Base-by-base conservation (phyloP, 2,329 filamentous ascomycete genomes). In the Fusarium caatingaense region DNA sequence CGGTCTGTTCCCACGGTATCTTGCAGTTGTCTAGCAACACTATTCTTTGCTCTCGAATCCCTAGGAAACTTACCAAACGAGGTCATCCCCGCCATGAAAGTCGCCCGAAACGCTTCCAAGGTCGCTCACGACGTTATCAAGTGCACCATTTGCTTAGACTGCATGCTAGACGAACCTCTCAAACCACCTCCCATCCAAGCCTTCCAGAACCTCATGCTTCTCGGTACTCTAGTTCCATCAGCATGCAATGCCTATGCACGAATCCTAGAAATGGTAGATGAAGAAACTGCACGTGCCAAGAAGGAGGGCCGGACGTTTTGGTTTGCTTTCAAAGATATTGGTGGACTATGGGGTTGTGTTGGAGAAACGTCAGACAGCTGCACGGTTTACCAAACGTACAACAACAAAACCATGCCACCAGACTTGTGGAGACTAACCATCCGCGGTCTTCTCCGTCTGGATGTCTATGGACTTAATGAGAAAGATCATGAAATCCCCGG, bases 131-230 rank as follows among this genome's bases (percentile, higher is more conserved):
- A 85, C 40, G 82, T 84, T 20, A 81, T 88, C 51, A 80, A 82
- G 67, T 90, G 88, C 72, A 74, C 79, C 2, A 68, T 77, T 18
- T 90, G 88, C 78, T 83, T 82, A 53, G 77, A 80, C 25, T 76
- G 79, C 34, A 58, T 80, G 32, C 47, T 81, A 18, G 72, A 79
- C 10, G 79, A 83, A 8, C 69, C 77, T 2, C 68, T 70, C 27
- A 68, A 77, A 30, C 75, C 78, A 2, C 79, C 81, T 2, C 80
- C 83, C 23, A 82, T 88, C 53, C 83, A 86, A 54, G 71, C 81
- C 30, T 86, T 88, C 65, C 88, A 90, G 74, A 89, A 83, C 72
- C 80, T 85, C 51, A 89, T 89, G 87, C 81, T 88, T 55, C 79
- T 90, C 6, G 86, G 83, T 9, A 84, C 87, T 3, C 81, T 90